These are phyloP conservation scores for Athelia psychrophila DNA, from an alignment of 1,284 basidiomycete genomes.

Conservation along the genomic window DNA sequence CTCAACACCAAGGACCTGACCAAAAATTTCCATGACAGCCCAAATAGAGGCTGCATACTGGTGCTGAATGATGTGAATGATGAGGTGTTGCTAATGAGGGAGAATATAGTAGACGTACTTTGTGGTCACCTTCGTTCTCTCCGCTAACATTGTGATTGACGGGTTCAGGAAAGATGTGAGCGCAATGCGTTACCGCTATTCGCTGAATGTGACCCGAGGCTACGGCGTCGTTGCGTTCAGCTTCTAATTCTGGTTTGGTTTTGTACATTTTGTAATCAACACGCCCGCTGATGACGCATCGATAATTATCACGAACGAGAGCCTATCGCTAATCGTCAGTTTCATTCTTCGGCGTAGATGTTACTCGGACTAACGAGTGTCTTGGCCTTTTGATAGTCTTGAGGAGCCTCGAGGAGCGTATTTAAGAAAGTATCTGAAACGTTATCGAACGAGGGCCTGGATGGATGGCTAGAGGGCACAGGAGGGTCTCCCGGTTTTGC, in stretches of 20 bases:
- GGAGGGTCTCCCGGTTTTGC: neutral
- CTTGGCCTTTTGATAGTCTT: neutral
- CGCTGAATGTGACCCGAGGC: neutral
- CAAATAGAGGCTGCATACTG: slow-evolving; percentile 3
- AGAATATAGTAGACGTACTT: neutral
- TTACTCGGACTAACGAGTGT: neutral
- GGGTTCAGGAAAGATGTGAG: slow-evolving; percentile 5
- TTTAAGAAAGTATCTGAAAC: neutral
- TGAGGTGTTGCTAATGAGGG: neutral
- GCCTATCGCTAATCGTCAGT: slow-evolving; percentile 1
- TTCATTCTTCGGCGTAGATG: neutral
- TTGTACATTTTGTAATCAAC: neutral
- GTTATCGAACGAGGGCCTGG: neutral
- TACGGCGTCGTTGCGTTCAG: neutral
- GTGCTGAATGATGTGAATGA: neutral
- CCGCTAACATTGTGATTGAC: slow-evolving; percentile 2
- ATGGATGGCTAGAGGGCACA: neutral
- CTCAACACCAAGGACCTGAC: slow-evolving; percentile 1
- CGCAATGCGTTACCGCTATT: slow-evolving; percentile 1
- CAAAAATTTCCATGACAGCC: slow-evolving; percentile 4
- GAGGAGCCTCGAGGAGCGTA: neutral
- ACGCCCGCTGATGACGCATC: slow-evolving; percentile 2
- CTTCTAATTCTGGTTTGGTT: neutral
- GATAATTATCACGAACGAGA: slow-evolving; percentile 1
- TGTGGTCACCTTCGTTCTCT: neutral